Conservation (phyloP, 2,329 filamentous ascomycete species). For the Corynespora cassiicola region DNA sequence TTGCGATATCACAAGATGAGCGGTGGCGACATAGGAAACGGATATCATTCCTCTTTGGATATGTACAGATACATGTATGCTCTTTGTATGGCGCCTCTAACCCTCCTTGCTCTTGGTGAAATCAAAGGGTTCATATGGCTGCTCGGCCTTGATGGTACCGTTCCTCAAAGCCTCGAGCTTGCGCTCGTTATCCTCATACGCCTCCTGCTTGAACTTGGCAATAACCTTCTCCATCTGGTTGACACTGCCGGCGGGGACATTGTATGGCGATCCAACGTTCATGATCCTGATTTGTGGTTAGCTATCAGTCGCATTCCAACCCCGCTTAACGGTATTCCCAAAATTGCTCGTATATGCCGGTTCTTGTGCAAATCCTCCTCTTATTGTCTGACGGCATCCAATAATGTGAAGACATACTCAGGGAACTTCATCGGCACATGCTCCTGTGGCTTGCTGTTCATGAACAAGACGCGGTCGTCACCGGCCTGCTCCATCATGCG, state of each 20-base stretch:
- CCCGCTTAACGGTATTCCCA: not conserved
- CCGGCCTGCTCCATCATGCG: constrained; percentile 68
- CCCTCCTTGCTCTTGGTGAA: constrained; percentile 3
- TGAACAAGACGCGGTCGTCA: constrained; percentile 66
- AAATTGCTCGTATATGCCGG: not conserved
- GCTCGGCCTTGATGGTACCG: constrained; percentile 40
- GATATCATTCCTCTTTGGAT: constrained; percentile 30
- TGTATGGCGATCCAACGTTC: constrained; percentile 68
- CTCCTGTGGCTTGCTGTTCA: constrained; percentile 52
- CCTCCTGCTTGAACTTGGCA: constrained; percentile 67
- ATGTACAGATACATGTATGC: constrained; percentile 18
- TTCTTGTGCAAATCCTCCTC: no score
- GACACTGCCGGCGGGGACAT: constrained; percentile 67
- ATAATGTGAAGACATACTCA: constrained; percentile 67
- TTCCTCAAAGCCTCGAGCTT: constrained; percentile 54
- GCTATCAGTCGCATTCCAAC: constrained; percentile 5
- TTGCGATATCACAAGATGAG: no score
- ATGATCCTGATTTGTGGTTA: constrained; percentile 58
- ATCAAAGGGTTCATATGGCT: constrained; percentile 25
- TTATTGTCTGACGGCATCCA: not conserved
- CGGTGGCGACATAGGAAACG: constrained; percentile 19
- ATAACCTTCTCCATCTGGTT: constrained; percentile 66
- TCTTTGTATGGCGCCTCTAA: not conserved
- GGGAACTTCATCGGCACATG: constrained; percentile 65
- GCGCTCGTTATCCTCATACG: constrained; percentile 62